phyloP scores from a whole-genome alignment of 441 rosid species.

The Adansonia gregorii region DNA sequence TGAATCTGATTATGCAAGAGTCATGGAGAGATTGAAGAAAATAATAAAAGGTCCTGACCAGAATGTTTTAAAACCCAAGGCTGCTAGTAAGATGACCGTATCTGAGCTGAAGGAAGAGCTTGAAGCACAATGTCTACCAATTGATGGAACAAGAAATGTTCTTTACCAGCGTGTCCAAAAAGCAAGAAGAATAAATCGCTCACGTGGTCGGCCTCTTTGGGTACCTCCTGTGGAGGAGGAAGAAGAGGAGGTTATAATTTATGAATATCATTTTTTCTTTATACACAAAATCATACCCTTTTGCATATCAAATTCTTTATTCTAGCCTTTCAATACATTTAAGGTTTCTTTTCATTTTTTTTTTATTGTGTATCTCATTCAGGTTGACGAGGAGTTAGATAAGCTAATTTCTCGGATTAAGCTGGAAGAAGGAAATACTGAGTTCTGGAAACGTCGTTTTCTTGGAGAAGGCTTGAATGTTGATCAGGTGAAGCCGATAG shows the following conservation, averaged over 20 bases:
- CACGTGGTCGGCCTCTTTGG: conserved; percentile 98
- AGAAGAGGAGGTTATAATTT: conserved; percentile 76
- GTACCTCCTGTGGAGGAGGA: conserved; percentile 95
- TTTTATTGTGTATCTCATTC: conserved; percentile 26
- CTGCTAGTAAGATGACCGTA: conserved; percentile 98
- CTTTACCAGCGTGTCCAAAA: conserved; percentile 99
- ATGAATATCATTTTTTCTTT: conserved; percentile 2
- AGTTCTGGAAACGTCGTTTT: conserved; percentile 93
- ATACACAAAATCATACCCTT: background rate
- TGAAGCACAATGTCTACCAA: conserved; percentile 93
- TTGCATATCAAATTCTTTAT: conserved; percentile 12
- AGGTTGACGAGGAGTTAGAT: conserved; percentile 91
- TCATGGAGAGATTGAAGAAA: conserved; percentile 73
- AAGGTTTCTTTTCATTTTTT: background rate
- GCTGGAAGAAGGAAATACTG: conserved; percentile 94
- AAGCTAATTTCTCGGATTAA: conserved; percentile 80
- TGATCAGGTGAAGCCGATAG: conserved; percentile 52
- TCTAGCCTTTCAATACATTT: conserved; percentile 4
- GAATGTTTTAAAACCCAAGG: conserved; percentile 88
- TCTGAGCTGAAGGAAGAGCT: conserved; percentile 94
- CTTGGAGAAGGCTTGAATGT: conserved; percentile 78
- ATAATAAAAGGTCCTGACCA: conserved; percentile 78
- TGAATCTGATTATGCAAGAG: conserved; percentile 82
- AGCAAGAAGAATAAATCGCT: conserved; percentile 96
- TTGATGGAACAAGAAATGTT: conserved; percentile 95